Evolutionary conservation across 1,284 basidiomycete species (phyloP).

Genomic region (Marasmius fiardii): DNA sequence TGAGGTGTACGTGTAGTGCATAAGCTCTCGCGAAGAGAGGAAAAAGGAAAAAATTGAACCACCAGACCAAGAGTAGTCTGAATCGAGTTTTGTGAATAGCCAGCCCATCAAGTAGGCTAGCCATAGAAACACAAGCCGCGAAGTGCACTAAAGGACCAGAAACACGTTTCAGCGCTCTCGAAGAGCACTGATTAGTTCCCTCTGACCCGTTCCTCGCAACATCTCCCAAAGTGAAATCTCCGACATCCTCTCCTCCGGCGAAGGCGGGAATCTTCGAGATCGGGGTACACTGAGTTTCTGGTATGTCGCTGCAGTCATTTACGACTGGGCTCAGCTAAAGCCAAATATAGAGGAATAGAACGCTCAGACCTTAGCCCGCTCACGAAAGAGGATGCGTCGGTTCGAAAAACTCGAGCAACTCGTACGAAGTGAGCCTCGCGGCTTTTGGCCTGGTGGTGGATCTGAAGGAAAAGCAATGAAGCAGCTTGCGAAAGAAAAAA

Average conservation of each 20-base stretch:
- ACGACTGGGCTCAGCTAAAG: constrained; percentile 11
- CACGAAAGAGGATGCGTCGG: background rate
- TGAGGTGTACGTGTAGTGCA: background rate
- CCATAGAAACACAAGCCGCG: constrained; percentile 35
- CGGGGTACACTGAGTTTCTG: constrained; percentile 9
- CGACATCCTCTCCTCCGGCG: constrained; percentile 1
- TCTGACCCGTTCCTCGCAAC: constrained; percentile 21
- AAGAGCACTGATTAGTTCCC: background rate
- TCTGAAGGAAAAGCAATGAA: background rate
- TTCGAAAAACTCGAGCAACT: background rate
- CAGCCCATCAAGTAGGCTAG: background rate
- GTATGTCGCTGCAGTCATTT: constrained; percentile 10
- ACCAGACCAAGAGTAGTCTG: constrained; percentile 53
- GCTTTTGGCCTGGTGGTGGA: constrained; percentile 12
- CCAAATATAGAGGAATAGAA: constrained; percentile 11
- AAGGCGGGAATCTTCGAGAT: constrained; percentile 6
- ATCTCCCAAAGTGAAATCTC: constrained; percentile 17
- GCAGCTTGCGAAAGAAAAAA: background rate
- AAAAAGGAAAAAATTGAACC: constrained; percentile 6
- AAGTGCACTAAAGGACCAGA: constrained; percentile 48
- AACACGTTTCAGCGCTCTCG: background rate
- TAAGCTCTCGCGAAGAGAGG: background rate
- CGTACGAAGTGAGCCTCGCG: constrained; percentile 14
- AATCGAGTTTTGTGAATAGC: constrained; percentile 44
- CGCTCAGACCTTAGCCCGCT: constrained; percentile 15